Percentiles rank a stretch among this genome's conserved stretches.
These are phyloP conservation scores for Avena insularis DNA, from an alignment of 176 grass and related monocot genomes.

Conservation along the genomic window DNA sequence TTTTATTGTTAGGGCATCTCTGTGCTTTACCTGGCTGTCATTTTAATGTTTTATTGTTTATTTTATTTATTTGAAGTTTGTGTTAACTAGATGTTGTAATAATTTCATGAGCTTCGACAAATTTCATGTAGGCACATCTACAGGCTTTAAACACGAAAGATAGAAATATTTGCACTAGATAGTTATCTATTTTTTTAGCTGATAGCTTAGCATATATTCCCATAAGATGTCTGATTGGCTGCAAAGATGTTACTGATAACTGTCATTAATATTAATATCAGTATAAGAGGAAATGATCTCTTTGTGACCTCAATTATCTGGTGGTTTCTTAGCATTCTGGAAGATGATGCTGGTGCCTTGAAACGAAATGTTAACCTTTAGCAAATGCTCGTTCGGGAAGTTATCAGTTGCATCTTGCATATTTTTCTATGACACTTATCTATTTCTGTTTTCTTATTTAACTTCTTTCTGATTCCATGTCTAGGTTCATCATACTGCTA, in stretches of 20 bases:
- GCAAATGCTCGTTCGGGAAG: background rate
- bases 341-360: background rate
- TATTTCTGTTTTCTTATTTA: conserved; percentile 34
- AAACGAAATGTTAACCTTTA: conserved; percentile 24
- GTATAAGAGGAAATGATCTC: background rate
- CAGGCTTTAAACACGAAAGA: conserved; percentile 24
- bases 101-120: conserved; percentile 1
- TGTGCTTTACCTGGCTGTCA: background rate
- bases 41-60: background rate
- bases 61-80: conserved; percentile 22
- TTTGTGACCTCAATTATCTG: conserved; percentile 16
- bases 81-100: conserved; percentile 27
- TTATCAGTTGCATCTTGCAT: background rate
- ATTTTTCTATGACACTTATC: conserved; percentile 7
- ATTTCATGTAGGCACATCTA: background rate
- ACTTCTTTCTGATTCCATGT: conserved; percentile 40
- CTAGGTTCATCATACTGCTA: conserved; percentile 96
- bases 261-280: too few species aligned
- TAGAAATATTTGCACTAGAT: background rate
- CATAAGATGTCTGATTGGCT: conserved; percentile 18
- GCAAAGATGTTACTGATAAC: conserved; percentile 16
- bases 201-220: conserved; percentile 2
- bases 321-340: background rate
- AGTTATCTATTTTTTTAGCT: conserved; percentile 4
- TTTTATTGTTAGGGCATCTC: background rate